A percentile compares a stretch with the other conserved stretches of the same genome.
These are phyloP conservation scores for Hygrophila difformis DNA, from an alignment of 257 asterid species.

Conservation along the genomic window DNA sequence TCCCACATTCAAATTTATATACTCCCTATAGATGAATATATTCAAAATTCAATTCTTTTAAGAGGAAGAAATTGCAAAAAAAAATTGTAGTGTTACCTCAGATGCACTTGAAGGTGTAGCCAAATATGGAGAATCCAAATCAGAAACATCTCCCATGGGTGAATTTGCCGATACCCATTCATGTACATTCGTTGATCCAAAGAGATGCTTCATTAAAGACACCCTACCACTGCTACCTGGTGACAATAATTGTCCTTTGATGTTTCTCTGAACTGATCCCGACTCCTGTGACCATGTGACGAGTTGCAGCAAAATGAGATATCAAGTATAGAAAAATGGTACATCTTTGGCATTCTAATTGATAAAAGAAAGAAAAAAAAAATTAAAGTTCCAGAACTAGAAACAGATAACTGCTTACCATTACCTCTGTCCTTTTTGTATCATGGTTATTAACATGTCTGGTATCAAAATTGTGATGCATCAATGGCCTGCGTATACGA, in stretches of 20 bases:
- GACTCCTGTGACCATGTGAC: slow-evolving; percentile 50
- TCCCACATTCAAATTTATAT: too few species aligned
- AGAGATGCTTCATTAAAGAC: slow-evolving; percentile 51
- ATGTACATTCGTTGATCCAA: slow-evolving; percentile 49
- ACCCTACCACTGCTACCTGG: slow-evolving; percentile 54
- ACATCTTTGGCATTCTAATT: not conserved
- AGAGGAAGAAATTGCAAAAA: slow-evolving; percentile 2
- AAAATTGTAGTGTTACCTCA: slow-evolving; percentile 46
- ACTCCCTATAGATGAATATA: not conserved
- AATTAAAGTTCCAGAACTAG: not conserved
- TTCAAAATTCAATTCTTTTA: not conserved
- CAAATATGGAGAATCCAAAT: slow-evolving; percentile 49
- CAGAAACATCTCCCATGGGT: slow-evolving; percentile 56
- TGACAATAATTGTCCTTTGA: slow-evolving; percentile 45
- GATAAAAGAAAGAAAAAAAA: slow-evolving; percentile 3
- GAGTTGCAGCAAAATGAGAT: too few species aligned
- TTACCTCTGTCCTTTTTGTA: slow-evolving; percentile 84
- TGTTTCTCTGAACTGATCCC: slow-evolving; percentile 49
- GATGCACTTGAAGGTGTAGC: slow-evolving; percentile 74
- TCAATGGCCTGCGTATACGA: slow-evolving; percentile 50
- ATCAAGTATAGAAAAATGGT: too few species aligned
- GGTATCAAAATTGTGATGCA: slow-evolving; percentile 84
- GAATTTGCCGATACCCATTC: slow-evolving; percentile 61
- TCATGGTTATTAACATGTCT: slow-evolving; percentile 81
- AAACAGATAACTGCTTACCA: not conserved